A percentile compares a stretch with the other conserved stretches of the same genome.
phyloP scores from a whole-genome alignment of 371 early-diverging fungal species.

The Batkoa obscura region DNA sequence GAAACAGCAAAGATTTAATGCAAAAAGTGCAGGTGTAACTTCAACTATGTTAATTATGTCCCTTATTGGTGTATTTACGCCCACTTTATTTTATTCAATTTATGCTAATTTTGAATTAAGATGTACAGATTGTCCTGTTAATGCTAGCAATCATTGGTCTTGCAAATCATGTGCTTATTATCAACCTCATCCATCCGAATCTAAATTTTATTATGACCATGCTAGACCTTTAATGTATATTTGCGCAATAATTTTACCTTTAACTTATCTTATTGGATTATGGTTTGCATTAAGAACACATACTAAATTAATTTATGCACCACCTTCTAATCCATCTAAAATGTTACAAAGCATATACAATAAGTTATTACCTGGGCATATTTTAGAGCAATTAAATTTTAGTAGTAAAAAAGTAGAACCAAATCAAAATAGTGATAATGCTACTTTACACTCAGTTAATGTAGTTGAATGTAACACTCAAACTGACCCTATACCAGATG shows the following conservation, averaged over 20 bases:
- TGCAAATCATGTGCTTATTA: constrained; percentile 42
- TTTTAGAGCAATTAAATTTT: constrained; percentile 3
- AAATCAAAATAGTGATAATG: background rate
- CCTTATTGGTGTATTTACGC: constrained; percentile 80
- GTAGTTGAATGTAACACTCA: background rate
- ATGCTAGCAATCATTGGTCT: constrained; percentile 9
- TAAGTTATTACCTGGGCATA: constrained; percentile 13
- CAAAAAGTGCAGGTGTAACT: constrained; percentile 84
- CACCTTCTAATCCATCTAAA: constrained; percentile 12
- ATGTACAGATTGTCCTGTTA: background rate
- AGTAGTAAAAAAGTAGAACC: background rate
- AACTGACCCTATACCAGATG: background rate
- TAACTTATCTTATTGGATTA: constrained; percentile 78
- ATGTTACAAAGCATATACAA: constrained; percentile 11
- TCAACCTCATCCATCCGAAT: constrained; percentile 47
- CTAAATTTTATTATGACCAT: constrained; percentile 58
- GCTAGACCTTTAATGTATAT: constrained; percentile 76
- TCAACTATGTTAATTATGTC: constrained; percentile 87
- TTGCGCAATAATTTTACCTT: constrained; percentile 66
- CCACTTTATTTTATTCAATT: constrained; percentile 81
- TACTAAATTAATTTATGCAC: constrained; percentile 28
- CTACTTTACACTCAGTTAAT: no score
- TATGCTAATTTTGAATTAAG: constrained; percentile 46
- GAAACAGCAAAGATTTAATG: constrained; percentile 86
- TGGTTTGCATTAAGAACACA: constrained; percentile 88